Evolutionary conservation across 345 rosid genomes (phyloP), one percentile per base, ranked within the genome.

Genomic region (Eucalyptus microcorys): DNA sequence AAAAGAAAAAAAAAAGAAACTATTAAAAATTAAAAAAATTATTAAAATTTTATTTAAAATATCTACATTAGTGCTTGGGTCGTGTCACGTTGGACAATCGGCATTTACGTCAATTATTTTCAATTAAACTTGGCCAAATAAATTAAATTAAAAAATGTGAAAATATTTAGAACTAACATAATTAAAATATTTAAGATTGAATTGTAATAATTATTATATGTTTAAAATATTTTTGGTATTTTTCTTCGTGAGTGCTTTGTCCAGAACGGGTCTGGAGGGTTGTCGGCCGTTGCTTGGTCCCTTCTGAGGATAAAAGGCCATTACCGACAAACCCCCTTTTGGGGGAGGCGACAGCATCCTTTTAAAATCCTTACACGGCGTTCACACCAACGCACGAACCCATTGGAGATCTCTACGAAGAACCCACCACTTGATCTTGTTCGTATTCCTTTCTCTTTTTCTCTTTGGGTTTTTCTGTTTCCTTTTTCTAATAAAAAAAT

Each of bases 11-110:
- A 55, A 55, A 55, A 8, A 5, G 5, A 55, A 55, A 9, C 11
- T 55, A 10, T 55, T 52, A 7, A 19, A 19, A 2, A 55, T 55
- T 21, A 55, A 53, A 55, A 55, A 22, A 17, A 55, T 1, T 22
- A 55, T 55, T 22, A 22, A 21, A 55, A 2, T 22, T 8, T 22
- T 9, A 55, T 55, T 22, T 2, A 55, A 55, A 55, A 55, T 55
- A 24, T 55, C 3, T 1, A 55, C 30, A 10, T 55, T 0, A 22
- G 1, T 22, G 0, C 1, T 0, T 37, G 40, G 11, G 1, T 22
- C 0, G 3, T 55, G 12, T 24, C 6, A 1, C 9, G 1, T 55
- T 21, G 8, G 27, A 55, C 1, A 22, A 9, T 55, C 1, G 7
- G 4, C 30, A 22, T 22, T 24, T 3, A 3, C 1, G 26, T 52